Evolutionary conservation across 352 stramenopile species (phyloP), one percentile per base, ranked within the genome.

Genomic region (Phytopythium delawarense): DNA sequence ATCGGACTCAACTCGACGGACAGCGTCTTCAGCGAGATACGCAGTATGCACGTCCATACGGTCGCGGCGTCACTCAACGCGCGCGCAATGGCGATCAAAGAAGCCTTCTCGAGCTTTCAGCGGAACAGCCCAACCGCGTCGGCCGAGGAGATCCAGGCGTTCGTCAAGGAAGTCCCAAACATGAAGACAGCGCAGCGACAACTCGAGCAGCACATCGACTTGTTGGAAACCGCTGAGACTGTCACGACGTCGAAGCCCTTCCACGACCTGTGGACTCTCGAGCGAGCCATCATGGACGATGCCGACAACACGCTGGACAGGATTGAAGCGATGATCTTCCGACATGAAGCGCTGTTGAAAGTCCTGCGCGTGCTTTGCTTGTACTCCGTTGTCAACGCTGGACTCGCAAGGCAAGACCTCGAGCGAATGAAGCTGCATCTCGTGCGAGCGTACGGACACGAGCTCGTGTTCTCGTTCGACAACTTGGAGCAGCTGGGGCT

Each of bases 391-490:
- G 71, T 75, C 6, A 71, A 86, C 44, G 67, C 78, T 30, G 86
- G 83, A 0, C 30, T 94, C 18, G 28, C 23, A 5, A 64, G 57
- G 5, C 48, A 58, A 0, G 67, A 76, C 25, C 62, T 91, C 6
- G 66, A 79, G 34, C 66, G 62, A 9, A 61, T 91, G 34, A 87
- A 87, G 54, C 60, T 84, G 59, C 67, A 80, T n/a, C 32, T 94
- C 7, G 74, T 91, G 15, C 62, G 82, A 54, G 79, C 78, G 16
- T 93, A 94, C 60, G 86, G 86, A 4, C 78, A 91, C 52, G 84
- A 91, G 40, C 50, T 92, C 32, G 57, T 90, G 6, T 89, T 90
- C 45, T 89, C 80, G 7, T 85, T 92, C 50, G 74, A 75, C 18
- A 91, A 84, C 32, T 58, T 94, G 18, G 72, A 79, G 46, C 70